phyloP scores from a whole-genome alignment of 2,329 filamentous ascomycete species.

The Parafenestella ontariensis region DNA sequence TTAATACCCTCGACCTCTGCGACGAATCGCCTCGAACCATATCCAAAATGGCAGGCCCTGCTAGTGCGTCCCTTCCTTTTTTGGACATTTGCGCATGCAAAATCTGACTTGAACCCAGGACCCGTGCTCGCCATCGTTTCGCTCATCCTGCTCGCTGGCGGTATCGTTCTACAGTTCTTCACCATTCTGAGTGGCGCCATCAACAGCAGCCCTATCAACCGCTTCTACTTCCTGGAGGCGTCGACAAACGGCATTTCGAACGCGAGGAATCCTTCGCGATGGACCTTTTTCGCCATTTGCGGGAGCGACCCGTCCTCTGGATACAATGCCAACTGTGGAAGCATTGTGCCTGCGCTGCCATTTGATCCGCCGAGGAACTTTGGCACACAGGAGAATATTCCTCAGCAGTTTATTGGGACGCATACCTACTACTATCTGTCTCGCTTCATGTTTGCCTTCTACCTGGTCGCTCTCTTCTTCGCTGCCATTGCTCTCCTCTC shows the following conservation, averaged over 20 bases:
- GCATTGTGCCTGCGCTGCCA: constrained; percentile 66
- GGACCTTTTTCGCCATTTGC: constrained; percentile 92
- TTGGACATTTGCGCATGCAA: background rate
- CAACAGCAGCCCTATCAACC: constrained; percentile 66
- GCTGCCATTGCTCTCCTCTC: constrained; percentile 70
- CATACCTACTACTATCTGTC: constrained; percentile 82
- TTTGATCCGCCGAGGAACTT: constrained; percentile 72
- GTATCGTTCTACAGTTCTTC: constrained; percentile 70
- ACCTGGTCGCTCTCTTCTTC: constrained; percentile 85
- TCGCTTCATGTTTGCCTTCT: constrained; percentile 92
- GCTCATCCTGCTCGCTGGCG: constrained; percentile 67
- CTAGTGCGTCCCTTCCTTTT: constrained; percentile 21
- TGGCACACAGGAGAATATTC: constrained; percentile 61
- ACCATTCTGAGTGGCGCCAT: constrained; percentile 68
- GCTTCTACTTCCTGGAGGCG: constrained; percentile 86
- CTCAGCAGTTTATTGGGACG: constrained; percentile 60
- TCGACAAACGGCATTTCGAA: constrained; percentile 72
- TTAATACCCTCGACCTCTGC: constrained; percentile 5
- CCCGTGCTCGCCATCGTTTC: constrained; percentile 63
- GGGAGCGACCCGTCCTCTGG: constrained; percentile 60
- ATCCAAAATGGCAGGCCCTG: constrained; percentile 20
- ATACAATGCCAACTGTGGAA: constrained; percentile 68
- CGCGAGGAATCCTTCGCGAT: constrained; percentile 69
- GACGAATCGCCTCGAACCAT: background rate
- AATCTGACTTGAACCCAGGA: constrained; percentile 50